Evolutionary conservation across 2,329 filamentous ascomycete species (phyloP).

Genomic region (Fusarium sp.): DNA sequence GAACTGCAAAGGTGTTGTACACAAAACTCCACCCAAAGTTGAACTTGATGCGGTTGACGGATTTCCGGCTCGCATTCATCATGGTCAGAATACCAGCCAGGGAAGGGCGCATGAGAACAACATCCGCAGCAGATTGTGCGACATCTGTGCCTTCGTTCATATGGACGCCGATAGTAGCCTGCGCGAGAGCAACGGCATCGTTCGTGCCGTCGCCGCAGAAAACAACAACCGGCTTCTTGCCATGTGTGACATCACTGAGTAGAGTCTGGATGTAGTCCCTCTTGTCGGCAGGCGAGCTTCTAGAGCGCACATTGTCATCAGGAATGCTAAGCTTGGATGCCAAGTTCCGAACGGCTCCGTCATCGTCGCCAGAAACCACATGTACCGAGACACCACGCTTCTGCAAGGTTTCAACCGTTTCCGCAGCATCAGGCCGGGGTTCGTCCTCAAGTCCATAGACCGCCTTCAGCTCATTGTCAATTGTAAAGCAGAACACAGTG

Average conservation of each 20-base stretch:
- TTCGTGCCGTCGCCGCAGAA: conserved; percentile 86
- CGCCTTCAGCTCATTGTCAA: conserved; percentile 54
- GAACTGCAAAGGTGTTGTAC: conserved; percentile 77
- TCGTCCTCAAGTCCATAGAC: conserved; percentile 63
- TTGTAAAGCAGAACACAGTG: conserved; percentile 63
- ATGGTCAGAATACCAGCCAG: conserved; percentile 70
- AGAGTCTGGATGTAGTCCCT: conserved; percentile 59
- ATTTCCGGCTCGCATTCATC: conserved; percentile 65
- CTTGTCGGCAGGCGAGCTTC: conserved; percentile 62
- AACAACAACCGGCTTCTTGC: conserved; percentile 62
- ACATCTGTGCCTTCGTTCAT: conserved; percentile 74
- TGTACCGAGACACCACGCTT: conserved; percentile 59
- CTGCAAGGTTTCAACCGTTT: conserved; percentile 55
- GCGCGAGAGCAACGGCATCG: conserved; percentile 78
- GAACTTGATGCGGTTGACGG: conserved; percentile 67
- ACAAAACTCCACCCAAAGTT: conserved; percentile 79
- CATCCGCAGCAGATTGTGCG: conserved; percentile 75
- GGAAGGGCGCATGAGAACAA: conserved; percentile 71
- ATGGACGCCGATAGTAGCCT: conserved; percentile 78
- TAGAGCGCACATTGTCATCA: conserved; percentile 55
- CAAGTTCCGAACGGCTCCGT: conserved; percentile 60
- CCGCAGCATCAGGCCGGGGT: conserved; percentile 58
- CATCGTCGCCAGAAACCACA: conserved; percentile 66
- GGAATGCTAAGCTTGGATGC: conserved; percentile 59
- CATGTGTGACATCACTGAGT: conserved; percentile 36